Conservation (phyloP, 345 rosid genomes). For the Cardamine occulta region DNA sequence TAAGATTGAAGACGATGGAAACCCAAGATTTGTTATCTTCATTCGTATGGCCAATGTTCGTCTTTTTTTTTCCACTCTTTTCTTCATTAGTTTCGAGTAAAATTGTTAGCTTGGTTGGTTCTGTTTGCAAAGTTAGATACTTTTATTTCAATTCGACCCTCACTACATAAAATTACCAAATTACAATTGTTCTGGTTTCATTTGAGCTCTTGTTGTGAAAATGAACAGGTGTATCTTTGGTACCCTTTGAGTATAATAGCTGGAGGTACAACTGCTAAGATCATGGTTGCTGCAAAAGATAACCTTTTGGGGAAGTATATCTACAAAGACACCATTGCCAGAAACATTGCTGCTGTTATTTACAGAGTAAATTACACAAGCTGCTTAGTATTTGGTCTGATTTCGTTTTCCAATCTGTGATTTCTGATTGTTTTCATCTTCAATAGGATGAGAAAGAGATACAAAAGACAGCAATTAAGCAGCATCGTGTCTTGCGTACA, state of each 20-base stretch:
- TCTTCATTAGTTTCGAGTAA: neutral
- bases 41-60: constrained; percentile 87
- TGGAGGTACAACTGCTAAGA: constrained; percentile 95
- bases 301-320: constrained; percentile 90
- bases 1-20: constrained; percentile 94
- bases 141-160: neutral
- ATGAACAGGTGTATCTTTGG: constrained; percentile 83
- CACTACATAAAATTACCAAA: neutral
- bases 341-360: constrained; percentile 91
- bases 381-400: neutral
- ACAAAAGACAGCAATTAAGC: constrained; percentile 83
- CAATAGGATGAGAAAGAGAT: constrained; percentile 90
- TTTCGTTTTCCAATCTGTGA: constrained; percentile 9
- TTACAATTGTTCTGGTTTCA: neutral
- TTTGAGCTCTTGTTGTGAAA: neutral
- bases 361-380: constrained; percentile 59
- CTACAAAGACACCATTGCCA: constrained; percentile 85
- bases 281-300: constrained; percentile 95
- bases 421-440: constrained; percentile 29
- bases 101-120: neutral
- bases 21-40: constrained; percentile 88
- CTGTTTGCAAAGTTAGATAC: neutral
- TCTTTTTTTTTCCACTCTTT: constrained; percentile 20
- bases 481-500: constrained; percentile 65
- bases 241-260: constrained; percentile 81